Percentiles rank a stretch among this genome's conserved stretches.
Conservation (phyloP, 352 stramenopile species). For the Nothophytophthora sp. region DNA sequence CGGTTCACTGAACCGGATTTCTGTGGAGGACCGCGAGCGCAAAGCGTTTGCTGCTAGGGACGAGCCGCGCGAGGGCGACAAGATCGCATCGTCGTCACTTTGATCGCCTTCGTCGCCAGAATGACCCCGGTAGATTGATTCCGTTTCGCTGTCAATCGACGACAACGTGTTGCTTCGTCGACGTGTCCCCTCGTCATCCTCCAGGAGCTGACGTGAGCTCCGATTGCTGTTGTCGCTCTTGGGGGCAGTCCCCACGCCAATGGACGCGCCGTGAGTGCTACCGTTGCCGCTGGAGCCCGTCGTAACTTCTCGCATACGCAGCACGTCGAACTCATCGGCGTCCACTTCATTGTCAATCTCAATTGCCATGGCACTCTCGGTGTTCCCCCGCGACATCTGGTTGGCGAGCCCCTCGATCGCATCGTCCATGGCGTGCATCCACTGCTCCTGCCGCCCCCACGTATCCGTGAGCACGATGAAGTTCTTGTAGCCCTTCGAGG, state of each 20-base stretch:
- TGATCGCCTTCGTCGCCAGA: constrained; percentile 17
- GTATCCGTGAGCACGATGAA: constrained; percentile 88
- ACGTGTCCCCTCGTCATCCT: constrained; percentile 28
- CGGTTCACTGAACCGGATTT: constrained; percentile 24
- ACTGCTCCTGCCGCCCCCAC: constrained; percentile 86
- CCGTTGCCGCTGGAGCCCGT: constrained; percentile 7
- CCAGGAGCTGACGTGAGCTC: constrained; percentile 9
- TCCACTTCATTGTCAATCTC: constrained; percentile 91
- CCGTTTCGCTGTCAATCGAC: constrained; percentile 29
- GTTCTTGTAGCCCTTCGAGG: constrained; percentile 89
- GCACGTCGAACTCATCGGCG: constrained; percentile 71
- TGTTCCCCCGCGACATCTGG: constrained; percentile 60
- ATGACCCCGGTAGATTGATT: constrained; percentile 9
- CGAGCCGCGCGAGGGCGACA: constrained; percentile 21
- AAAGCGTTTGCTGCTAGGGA: constrained; percentile 19
- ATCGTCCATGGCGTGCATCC: constrained; percentile 85
- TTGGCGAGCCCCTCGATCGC: constrained; percentile 65
- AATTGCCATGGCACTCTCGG: constrained; percentile 77
- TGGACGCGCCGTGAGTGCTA: constrained; percentile 8
- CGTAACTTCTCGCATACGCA: constrained; percentile 36
- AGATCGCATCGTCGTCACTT: constrained; percentile 16
- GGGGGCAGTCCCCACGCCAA: constrained; percentile 10
- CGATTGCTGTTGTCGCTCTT: constrained; percentile 29
- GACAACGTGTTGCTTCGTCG: constrained; percentile 36
- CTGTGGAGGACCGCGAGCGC: constrained; percentile 30